Evolutionary conservation across 352 stramenopile genomes (phyloP).

Genomic region (Pythium apleroticum): DNA sequence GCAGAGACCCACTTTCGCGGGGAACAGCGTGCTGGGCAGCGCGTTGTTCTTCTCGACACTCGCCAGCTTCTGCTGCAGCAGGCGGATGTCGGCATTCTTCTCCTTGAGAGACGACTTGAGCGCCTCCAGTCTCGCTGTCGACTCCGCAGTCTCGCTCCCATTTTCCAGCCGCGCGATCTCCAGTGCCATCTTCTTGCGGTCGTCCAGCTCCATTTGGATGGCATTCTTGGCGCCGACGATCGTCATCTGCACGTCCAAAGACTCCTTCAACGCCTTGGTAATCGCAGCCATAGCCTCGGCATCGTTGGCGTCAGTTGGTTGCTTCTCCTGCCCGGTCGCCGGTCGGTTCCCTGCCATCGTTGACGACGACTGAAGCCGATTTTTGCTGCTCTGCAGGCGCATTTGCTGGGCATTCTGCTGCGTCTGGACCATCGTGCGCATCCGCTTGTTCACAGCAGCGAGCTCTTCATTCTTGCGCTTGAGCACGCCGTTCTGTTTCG

Average conservation of each 20-base stretch:
- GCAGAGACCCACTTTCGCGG: constrained; percentile 36
- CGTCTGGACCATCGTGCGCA: constrained; percentile 31
- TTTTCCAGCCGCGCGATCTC: constrained; percentile 35
- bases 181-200: constrained; percentile 50
- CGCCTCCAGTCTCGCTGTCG: constrained; percentile 21
- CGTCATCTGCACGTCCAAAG: constrained; percentile 45
- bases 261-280: constrained; percentile 37
- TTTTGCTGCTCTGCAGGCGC: constrained; percentile 31
- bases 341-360: background rate
- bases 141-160: background rate
- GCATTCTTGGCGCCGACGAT: constrained; percentile 50
- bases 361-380: background rate
- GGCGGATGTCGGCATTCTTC: constrained; percentile 58
- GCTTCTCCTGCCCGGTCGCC: constrained; percentile 4
- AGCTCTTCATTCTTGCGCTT: constrained; percentile 70
- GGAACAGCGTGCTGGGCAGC: constrained; percentile 43
- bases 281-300: constrained; percentile 30
- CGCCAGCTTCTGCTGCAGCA: constrained; percentile 62
- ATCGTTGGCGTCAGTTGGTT: constrained; percentile 6
- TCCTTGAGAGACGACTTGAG: constrained; percentile 40
- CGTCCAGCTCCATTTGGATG: constrained; percentile 49
- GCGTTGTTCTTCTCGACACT: constrained; percentile 50
- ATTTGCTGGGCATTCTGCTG: constrained; percentile 33
- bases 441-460: constrained; percentile 42
- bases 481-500: constrained; percentile 46